phyloP scores from a whole-genome alignment of 179 eudicot species.

The Drosera spatulata region DNA sequence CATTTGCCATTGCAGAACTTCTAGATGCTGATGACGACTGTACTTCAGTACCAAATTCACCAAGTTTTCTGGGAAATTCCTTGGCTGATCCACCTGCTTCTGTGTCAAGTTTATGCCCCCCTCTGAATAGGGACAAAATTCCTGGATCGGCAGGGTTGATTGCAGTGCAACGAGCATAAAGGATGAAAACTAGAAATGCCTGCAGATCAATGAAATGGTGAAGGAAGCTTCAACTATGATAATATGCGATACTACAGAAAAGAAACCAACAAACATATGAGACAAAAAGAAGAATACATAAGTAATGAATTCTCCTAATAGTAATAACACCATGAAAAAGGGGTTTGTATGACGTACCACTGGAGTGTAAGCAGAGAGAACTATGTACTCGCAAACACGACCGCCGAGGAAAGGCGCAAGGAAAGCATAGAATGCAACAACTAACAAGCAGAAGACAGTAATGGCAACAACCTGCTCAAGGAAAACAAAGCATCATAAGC shows the following conservation, averaged over 20 bases:
- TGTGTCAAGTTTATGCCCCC: slow-evolving; percentile 11
- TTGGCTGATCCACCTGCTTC: slow-evolving; percentile 29
- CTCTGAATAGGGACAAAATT: slow-evolving; percentile 58
- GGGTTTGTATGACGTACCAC: slow-evolving; percentile 43
- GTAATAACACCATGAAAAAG: too few relatives aligned
- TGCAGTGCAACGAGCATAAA: slow-evolving; percentile 86
- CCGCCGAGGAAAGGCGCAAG: slow-evolving; percentile 97
- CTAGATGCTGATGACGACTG: slow-evolving; percentile 59
- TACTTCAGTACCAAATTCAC: slow-evolving; percentile 38
- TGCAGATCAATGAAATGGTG: slow-evolving; percentile 16
- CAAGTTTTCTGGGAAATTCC: slow-evolving; percentile 27
- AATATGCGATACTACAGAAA: neutral
- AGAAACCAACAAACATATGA: too few relatives aligned
- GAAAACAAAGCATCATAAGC: neutral
- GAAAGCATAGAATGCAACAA: slow-evolving; percentile 90
- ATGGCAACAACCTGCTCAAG: slow-evolving; percentile 76
- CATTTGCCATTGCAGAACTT: slow-evolving; percentile 54
- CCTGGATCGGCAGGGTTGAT: slow-evolving; percentile 98
- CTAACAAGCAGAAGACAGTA: slow-evolving; percentile 88
- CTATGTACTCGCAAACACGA: slow-evolving; percentile 62
- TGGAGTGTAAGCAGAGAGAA: slow-evolving; percentile 65
- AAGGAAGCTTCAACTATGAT: too few relatives aligned
- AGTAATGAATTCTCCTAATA: too few relatives aligned
- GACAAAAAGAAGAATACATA: too few relatives aligned
- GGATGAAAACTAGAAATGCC: slow-evolving; percentile 83